A percentile compares a stretch with the other conserved stretches of the same genome.
Conservation (phyloP, 2,329 filamentous ascomycete genomes). For the Aspergillus novoparasiticus region DNA sequence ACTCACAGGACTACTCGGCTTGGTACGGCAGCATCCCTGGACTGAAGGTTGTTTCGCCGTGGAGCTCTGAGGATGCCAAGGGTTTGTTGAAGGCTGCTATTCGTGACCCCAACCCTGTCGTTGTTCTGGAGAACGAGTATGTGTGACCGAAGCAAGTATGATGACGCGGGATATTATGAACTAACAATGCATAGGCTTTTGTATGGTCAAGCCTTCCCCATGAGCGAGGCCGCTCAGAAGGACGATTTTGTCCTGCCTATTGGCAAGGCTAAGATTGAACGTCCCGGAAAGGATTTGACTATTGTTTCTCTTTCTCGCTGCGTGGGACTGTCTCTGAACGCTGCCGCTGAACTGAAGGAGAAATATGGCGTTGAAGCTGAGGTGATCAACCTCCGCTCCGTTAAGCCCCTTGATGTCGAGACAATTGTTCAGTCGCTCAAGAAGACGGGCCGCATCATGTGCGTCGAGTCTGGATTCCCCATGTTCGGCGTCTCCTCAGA, state of each 20-base stretch:
- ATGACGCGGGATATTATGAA: background rate
- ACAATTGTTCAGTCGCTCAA: constrained; percentile 95
- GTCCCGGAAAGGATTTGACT: constrained; percentile 91
- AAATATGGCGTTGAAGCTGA: constrained; percentile 95
- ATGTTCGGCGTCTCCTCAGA: constrained; percentile 91
- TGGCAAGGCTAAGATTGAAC: constrained; percentile 99
- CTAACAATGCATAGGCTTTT: constrained; percentile 60
- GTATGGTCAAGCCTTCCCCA: constrained; percentile 93
- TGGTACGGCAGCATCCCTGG: constrained; percentile 99
- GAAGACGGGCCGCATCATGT: constrained; percentile 92
- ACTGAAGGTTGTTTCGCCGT: constrained; percentile 93
- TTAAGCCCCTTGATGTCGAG: constrained; percentile 96
- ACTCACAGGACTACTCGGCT: constrained; percentile 97
- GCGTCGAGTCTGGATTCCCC: constrained; percentile 94
- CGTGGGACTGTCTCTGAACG: constrained; percentile 86
- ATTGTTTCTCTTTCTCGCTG: constrained; percentile 93
- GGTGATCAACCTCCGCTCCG: constrained; percentile 95
- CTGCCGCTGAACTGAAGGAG: constrained; percentile 89
- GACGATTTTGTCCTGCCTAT: constrained; percentile 96
- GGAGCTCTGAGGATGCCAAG: constrained; percentile 98
- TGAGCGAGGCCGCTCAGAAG: constrained; percentile 95
- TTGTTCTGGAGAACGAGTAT: constrained; percentile 82
- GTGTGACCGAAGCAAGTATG: constrained; percentile 21
- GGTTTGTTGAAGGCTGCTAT: constrained; percentile 97
- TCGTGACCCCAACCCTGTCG: constrained; percentile 95